Percentiles rank a stretch among this genome's conserved stretches.
These are phyloP conservation scores for Insectozyma bohioensis DNA, from an alignment of 1,139 yeast genomes.

Conservation along the genomic window DNA sequence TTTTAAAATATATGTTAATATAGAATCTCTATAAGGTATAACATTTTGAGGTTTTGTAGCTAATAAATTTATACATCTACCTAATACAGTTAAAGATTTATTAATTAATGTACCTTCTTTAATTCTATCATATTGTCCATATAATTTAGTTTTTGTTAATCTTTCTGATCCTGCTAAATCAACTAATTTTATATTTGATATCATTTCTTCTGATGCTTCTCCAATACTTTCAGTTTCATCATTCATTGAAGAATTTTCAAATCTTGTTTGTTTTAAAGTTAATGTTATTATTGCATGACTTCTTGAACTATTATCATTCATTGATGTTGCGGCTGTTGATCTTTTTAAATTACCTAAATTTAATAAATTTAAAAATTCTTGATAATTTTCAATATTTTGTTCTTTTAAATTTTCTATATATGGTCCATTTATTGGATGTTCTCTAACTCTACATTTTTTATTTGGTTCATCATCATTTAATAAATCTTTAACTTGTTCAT, in stretches of 20 bases:
- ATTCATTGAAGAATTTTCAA: slow-evolving; percentile 17
- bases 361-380: slow-evolving; percentile 46
- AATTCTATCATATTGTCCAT: slow-evolving; percentile 56
- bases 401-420: slow-evolving; percentile 66
- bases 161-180: slow-evolving; percentile 86
- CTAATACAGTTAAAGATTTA: slow-evolving; percentile 71
- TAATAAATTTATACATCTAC: slow-evolving; percentile 67
- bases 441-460: slow-evolving; percentile 51
- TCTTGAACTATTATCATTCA: slow-evolving; percentile 70
- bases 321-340: slow-evolving; percentile 66
- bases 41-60: slow-evolving; percentile 19
- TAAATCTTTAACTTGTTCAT: slow-evolving; percentile 66
- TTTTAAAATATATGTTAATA: slow-evolving; percentile 67
- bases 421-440: slow-evolving; percentile 62
- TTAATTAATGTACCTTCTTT: slow-evolving; percentile 77
- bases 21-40: slow-evolving; percentile 73
- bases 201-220: slow-evolving; percentile 52
- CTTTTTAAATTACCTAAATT: slow-evolving; percentile 50
- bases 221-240: slow-evolving; percentile 26
- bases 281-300: slow-evolving; percentile 79
- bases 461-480: slow-evolving; percentile 22
- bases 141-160: slow-evolving; percentile 60
- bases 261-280: slow-evolving; percentile 55
- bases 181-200: slow-evolving; percentile 65
- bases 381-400: slow-evolving; percentile 38